Conservation (phyloP, 75 land plant species). For the Picea sitchensis region DNA sequence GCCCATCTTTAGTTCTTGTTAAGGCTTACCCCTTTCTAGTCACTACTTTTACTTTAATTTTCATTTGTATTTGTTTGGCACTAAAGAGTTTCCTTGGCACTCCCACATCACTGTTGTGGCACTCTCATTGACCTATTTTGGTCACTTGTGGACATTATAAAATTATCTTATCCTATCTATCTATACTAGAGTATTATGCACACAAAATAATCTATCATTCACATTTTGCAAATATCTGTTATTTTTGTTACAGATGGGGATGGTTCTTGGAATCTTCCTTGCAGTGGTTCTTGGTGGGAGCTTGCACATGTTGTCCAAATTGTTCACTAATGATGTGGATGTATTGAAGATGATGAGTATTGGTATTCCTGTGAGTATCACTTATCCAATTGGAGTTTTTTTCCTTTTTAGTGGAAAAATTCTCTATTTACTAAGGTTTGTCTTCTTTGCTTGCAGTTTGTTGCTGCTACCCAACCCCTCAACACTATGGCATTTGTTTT, state of each 20-base stretch:
- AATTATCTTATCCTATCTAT: too few species aligned
- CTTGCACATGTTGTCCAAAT: constrained; percentile 39
- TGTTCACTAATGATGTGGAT: constrained; percentile 64
- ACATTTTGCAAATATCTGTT: background rate
- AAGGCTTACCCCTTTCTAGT: too few species aligned
- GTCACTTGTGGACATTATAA: too few species aligned
- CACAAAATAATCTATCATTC: background rate
- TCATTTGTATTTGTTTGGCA: too few species aligned
- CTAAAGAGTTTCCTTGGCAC: too few species aligned
- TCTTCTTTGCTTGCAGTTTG: constrained; percentile 51
- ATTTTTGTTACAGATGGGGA: constrained; percentile 55
- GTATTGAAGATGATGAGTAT: constrained; percentile 58
- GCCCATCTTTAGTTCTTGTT: too few species aligned
- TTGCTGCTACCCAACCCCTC: constrained; percentile 74
- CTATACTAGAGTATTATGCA: background rate
- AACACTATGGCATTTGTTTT: constrained; percentile 74
- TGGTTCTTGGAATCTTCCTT: constrained; percentile 64
- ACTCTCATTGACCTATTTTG: too few species aligned
- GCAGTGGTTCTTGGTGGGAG: constrained; percentile 52
- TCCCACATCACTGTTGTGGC: too few species aligned
- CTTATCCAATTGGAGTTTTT: background rate
- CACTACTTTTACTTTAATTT: too few species aligned
- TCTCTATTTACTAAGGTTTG: constrained; percentile 1
- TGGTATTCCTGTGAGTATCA: constrained; percentile 72
- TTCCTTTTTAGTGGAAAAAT: background rate